Conservation (phyloP, 257 asterid genomes). For the Striga asiatica region DNA sequence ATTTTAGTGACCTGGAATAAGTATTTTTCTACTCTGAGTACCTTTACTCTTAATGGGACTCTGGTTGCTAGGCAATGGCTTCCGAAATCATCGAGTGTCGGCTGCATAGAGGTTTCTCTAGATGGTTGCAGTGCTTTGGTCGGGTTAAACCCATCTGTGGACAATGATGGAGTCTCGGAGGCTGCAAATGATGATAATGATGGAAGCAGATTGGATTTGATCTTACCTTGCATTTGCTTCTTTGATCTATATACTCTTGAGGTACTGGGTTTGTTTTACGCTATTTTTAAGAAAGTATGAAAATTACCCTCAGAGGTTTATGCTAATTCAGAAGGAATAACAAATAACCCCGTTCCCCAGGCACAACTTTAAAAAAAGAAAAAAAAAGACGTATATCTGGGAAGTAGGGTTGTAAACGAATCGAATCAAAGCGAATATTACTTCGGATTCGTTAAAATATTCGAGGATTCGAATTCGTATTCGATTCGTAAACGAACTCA, state of each 20-base stretch:
- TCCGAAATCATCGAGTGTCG: constrained; percentile 44
- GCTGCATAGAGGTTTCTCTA: constrained; percentile 81
- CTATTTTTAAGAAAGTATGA: not conserved
- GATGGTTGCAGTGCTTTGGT: constrained; percentile 76
- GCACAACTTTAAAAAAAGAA: not conserved
- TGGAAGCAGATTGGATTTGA: constrained; percentile 35
- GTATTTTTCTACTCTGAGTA: constrained; percentile 38
- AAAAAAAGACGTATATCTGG: too few species aligned
- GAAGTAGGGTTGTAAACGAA: too few species aligned
- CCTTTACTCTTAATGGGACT: constrained; percentile 73
- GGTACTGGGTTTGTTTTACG: constrained; percentile 28
- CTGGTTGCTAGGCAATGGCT: constrained; percentile 52
- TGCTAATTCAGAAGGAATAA: not conserved
- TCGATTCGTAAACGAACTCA: too few species aligned
- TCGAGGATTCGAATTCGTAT: too few species aligned
- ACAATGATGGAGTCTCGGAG: constrained; percentile 36
- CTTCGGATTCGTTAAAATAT: too few species aligned
- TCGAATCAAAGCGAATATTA: too few species aligned
- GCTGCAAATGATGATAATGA: constrained; percentile 32
- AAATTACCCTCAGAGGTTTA: not conserved
- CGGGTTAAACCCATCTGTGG: constrained; percentile 61
- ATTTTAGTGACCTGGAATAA: constrained; percentile 66
- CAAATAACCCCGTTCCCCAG: not conserved
- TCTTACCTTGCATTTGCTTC: constrained; percentile 79
- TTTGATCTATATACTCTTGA: constrained; percentile 64